Conservation (phyloP, 192 early-diverging fungal genomes). For the Lobosporangium transversale region DNA sequence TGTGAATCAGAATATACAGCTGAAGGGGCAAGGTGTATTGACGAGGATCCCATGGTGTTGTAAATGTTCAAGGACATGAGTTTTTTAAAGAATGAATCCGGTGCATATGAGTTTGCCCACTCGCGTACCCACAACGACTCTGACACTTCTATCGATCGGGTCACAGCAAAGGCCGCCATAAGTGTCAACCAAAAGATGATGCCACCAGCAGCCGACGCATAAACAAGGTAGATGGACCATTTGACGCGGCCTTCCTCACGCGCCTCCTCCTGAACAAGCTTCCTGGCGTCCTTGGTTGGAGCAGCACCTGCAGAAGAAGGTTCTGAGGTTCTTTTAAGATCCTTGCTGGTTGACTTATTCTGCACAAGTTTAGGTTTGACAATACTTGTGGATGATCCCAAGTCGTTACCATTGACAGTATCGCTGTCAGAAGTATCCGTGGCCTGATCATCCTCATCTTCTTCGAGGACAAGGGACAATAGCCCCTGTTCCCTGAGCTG, state of each 20-base stretch:
- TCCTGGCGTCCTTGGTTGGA: constrained; percentile 42
- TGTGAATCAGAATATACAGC: constrained; percentile 40
- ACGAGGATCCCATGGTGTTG: constrained; percentile 22
- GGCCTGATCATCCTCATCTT: constrained; percentile 46
- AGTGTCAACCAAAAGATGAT: constrained; percentile 66
- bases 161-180: constrained; percentile 48
- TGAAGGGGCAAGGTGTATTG: constrained; percentile 23
- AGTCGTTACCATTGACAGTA: constrained; percentile 28
- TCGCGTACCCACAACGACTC: constrained; percentile 65
- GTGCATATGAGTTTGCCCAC: constrained; percentile 52
- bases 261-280: constrained; percentile 84
- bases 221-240: constrained; percentile 75
- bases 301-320: neutral
- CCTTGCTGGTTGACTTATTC: constrained; percentile 47
- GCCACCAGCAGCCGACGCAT: constrained; percentile 69
- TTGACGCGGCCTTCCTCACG: constrained; percentile 82
- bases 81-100: constrained; percentile 18
- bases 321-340: constrained; percentile 17
- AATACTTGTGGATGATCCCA: constrained; percentile 25
- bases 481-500: constrained; percentile 42
- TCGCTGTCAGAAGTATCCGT: constrained; percentile 30
- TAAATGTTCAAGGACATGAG: constrained; percentile 49
- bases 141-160: constrained; percentile 56
- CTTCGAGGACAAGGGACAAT: constrained; percentile 42
- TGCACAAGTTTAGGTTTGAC: constrained; percentile 39